These are phyloP conservation scores for Kodamaea lidongshanica DNA, from an alignment of 805 yeast genomes.

Conservation along the genomic window DNA sequence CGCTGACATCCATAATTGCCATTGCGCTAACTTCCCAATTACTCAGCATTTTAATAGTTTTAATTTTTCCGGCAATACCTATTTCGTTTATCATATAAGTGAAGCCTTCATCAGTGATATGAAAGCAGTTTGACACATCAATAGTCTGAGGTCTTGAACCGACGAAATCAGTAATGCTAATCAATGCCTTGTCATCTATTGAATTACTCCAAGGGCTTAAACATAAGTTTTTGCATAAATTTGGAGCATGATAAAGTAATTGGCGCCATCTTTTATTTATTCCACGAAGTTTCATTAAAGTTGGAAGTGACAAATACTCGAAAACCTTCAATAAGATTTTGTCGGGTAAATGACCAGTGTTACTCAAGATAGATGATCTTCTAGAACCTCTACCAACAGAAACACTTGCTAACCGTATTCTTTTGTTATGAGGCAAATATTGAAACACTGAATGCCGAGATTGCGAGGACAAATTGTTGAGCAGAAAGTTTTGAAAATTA, in stretches of 20 bases:
- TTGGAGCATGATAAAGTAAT: constrained; percentile 50
- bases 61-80: constrained; percentile 58
- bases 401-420: constrained; percentile 44
- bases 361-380: constrained; percentile 51
- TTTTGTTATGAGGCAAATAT: constrained; percentile 49
- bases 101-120: constrained; percentile 71
- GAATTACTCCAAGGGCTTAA: constrained; percentile 57
- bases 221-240: constrained; percentile 47
- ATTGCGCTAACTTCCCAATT: constrained; percentile 75
- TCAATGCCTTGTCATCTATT: constrained; percentile 52
- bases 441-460: constrained; percentile 32
- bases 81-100: constrained; percentile 63
- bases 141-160: constrained; percentile 60
- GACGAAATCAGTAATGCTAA: constrained; percentile 59
- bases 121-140: constrained; percentile 68
- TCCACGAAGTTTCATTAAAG: constrained; percentile 51
- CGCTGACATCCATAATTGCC: constrained; percentile 75
- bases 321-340: constrained; percentile 49
- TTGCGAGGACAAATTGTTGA: constrained; percentile 12
- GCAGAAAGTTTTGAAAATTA: constrained; percentile 23
- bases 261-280: constrained; percentile 68
- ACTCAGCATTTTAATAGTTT: constrained; percentile 53
- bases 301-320: constrained; percentile 46
- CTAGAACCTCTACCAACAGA: constrained; percentile 37
- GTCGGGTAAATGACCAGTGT: constrained; percentile 56